These are phyloP conservation scores for Kodamaea derodonti DNA, from an alignment of 1,139 yeast species.

Conservation along the genomic window DNA sequence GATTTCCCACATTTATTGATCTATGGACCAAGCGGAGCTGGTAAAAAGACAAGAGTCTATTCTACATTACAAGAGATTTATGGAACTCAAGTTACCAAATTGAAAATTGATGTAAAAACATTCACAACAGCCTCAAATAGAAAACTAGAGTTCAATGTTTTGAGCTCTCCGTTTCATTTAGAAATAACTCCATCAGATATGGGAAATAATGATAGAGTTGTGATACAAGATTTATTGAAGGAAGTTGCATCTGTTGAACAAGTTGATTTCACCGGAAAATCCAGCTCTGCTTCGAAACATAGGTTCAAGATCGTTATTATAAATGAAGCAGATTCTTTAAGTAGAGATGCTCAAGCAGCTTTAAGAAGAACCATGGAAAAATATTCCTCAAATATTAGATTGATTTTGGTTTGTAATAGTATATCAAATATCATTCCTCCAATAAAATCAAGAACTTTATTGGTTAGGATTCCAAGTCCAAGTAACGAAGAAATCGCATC, in stretches of 20 bases:
- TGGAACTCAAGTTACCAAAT: slow-evolving; percentile 74
- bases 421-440: slow-evolving; percentile 92
- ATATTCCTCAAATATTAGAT: slow-evolving; percentile 80
- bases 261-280: slow-evolving; percentile 61
- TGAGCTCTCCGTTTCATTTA: slow-evolving; percentile 83
- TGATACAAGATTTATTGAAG: slow-evolving; percentile 87
- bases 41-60: slow-evolving; percentile 90
- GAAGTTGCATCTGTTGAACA: slow-evolving; percentile 96
- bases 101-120: slow-evolving; percentile 86
- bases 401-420: slow-evolving; percentile 81
- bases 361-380: slow-evolving; percentile 97
- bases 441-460: slow-evolving; percentile 84
- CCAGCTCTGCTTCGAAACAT: slow-evolving; percentile 44
- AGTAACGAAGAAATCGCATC: slow-evolving; percentile 48
- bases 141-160: slow-evolving; percentile 85
- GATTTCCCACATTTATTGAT: slow-evolving; percentile 91
- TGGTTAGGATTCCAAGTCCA: slow-evolving; percentile 87
- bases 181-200: slow-evolving; percentile 97
- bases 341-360: slow-evolving; percentile 97
- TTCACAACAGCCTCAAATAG: slow-evolving; percentile 69
- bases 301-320: slow-evolving; percentile 88
- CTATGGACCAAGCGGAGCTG: slow-evolving; percentile 96
- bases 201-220: slow-evolving; percentile 93
- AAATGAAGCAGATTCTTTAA: slow-evolving; percentile 89
- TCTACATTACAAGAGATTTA: slow-evolving; percentile 76